Conservation (phyloP, 148 eudicot species). For the Vaccinium macrocarpon region DNA sequence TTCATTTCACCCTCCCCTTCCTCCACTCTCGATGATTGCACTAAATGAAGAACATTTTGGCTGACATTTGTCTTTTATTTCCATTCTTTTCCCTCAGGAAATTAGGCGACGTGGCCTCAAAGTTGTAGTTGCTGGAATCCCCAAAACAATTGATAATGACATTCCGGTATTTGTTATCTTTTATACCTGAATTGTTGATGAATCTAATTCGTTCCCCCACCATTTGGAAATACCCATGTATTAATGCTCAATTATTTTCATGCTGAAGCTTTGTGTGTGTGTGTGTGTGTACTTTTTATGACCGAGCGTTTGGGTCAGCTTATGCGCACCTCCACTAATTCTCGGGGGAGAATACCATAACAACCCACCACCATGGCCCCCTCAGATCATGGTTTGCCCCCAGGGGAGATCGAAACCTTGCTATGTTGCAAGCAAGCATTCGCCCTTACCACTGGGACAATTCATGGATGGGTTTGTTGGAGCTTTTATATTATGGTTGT, state of each 20-base stretch:
- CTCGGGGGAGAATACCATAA: no score
- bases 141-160: conserved; percentile 96
- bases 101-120: conserved; percentile 73
- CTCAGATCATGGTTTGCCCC: no score
- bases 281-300: no score
- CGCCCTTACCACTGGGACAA: no score
- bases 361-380: no score
- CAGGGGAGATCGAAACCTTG: no score
- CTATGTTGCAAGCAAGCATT: no score
- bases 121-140: conserved; percentile 85
- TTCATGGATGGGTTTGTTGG: neutral
- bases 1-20: neutral
- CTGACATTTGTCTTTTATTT: conserved; percentile 5
- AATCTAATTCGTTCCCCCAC: neutral
- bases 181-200: neutral
- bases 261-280: neutral
- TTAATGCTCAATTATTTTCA: neutral
- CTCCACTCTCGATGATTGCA: neutral
- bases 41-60: neutral
- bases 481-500: conserved; percentile 20
- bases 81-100: conserved; percentile 53
- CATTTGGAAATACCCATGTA: neutral
- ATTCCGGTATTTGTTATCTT: conserved; percentile 60
- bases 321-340: no score
- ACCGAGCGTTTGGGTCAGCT: no score